Evolutionary conservation across 1,284 basidiomycete species (phyloP), one percentile per base, ranked within the genome.

Genomic region (Ceratobasidium sp.): DNA sequence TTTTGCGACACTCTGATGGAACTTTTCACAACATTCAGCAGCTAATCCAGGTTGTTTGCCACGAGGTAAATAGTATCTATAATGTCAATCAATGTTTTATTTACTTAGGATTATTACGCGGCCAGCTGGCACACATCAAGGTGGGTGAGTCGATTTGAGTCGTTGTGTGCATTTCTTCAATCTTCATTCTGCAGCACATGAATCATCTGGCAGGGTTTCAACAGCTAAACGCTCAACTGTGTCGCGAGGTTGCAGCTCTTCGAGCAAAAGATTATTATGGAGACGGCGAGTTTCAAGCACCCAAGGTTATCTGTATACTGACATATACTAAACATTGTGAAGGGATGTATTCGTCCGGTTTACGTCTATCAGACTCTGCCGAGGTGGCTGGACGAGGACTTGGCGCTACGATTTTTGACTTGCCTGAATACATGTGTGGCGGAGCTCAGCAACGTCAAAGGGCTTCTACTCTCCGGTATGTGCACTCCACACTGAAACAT

Each of bases 271-370:
- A 90, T 18, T 94, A 94, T 79, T 93, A 89, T 74, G 92, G 92
- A 0, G 91, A 94, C 79, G 92, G 91, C 91, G 61, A 30, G 81
- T 21, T 9, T n/a, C n/a, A 11, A n/a, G 14, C 43, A 30, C n/a
- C 9, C 1, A 1, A 16, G 5, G 5, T 8, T 16, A 67, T 14
- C 43, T 67, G 41, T 35, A 50, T 75, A 28, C 57, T 21, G 49
- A 32, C n/a, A 32, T 74, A 41, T 67, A 28, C 74, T 23, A 43
- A n/a, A 49, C 58, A 67, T 43, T 41, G 41, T 57, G 32, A 74
- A 93, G 91, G 91, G 5, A 91, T 90, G 77, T 94, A 91, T 91
- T 94, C 92, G 18, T 87, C 89, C 58, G 91, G 92, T 0, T 87
- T 81, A 18, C 85, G 91, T 49, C 82, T 94, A 8, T 83, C 82